Conservation (phyloP, 2,329 filamentous ascomycete genomes). For the Tolypocladium nubicola region DNA sequence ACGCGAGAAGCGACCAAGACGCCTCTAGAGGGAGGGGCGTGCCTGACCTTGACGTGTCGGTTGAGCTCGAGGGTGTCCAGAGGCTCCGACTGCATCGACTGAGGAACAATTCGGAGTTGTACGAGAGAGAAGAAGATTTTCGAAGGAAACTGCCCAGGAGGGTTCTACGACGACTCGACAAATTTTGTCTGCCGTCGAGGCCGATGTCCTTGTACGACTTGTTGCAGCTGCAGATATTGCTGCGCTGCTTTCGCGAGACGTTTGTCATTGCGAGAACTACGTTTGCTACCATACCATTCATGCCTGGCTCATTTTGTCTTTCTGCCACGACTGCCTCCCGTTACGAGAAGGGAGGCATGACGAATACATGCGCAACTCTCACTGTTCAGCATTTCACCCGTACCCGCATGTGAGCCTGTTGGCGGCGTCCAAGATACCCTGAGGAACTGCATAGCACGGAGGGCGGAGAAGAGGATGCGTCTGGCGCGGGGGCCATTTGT, state of each 20-base stretch:
- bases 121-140: neutral
- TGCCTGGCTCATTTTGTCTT: neutral
- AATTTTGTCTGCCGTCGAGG: neutral
- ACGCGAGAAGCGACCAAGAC: slow-evolving; percentile 44
- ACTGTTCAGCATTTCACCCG: neutral
- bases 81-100: neutral
- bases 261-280: neutral
- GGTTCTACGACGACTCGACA: neutral
- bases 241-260: neutral
- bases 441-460: neutral
- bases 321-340: neutral
- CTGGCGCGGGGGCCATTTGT: neutral
- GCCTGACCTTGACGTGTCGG: neutral
- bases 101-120: neutral
- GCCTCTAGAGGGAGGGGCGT: slow-evolving; percentile 7
- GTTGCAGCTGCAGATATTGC: neutral
- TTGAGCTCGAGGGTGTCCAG: neutral
- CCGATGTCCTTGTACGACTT: neutral
- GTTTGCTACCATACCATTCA: neutral
- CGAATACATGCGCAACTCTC: neutral
- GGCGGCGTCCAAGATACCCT: neutral
- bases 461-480: neutral
- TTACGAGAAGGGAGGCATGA: neutral
- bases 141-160: neutral
- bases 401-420: neutral